Evolutionary conservation across 1,284 basidiomycete species (phyloP).

Genomic region (Pseudozyma thailandica): DNA sequence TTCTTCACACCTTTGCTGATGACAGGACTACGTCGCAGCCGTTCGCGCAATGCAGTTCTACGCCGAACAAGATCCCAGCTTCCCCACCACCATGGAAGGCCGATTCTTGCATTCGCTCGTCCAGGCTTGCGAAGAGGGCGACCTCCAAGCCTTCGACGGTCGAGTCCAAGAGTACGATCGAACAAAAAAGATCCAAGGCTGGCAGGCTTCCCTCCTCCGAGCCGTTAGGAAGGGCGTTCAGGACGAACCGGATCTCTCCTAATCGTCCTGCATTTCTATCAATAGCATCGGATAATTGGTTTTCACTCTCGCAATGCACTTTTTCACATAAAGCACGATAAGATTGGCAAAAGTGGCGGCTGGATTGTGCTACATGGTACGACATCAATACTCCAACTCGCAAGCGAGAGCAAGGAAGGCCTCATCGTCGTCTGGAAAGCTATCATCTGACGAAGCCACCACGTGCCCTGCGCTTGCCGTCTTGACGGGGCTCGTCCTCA

Average conservation of each 20-base stretch:
- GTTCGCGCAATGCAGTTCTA: slow-evolving; percentile 66
- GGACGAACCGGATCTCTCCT: slow-evolving; percentile 66
- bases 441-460: slow-evolving; percentile 37
- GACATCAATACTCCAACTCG: slow-evolving; percentile 42
- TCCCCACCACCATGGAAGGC: slow-evolving; percentile 66
- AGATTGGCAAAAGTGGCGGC: neutral
- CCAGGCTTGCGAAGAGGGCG: slow-evolving; percentile 62
- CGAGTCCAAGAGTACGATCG: slow-evolving; percentile 65
- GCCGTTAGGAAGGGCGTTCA: slow-evolving; percentile 60
- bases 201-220: slow-evolving; percentile 62
- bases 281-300: neutral
- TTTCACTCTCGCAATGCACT: neutral
- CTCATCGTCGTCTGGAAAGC: slow-evolving; percentile 44
- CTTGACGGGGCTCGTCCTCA: neutral
- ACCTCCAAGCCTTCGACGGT: slow-evolving; percentile 59
- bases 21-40: slow-evolving; percentile 62
- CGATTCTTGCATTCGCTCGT: slow-evolving; percentile 64
- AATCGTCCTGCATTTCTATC: neutral
- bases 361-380: too few relatives aligned
- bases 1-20: neutral
- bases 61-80: slow-evolving; percentile 63
- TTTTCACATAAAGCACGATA: neutral
- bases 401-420: slow-evolving; percentile 38
- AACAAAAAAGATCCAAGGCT: slow-evolving; percentile 62
- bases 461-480: slow-evolving; percentile 2